Conservation (phyloP, 108 stramenopile genomes). For the Cyclotella atomus region DNA sequence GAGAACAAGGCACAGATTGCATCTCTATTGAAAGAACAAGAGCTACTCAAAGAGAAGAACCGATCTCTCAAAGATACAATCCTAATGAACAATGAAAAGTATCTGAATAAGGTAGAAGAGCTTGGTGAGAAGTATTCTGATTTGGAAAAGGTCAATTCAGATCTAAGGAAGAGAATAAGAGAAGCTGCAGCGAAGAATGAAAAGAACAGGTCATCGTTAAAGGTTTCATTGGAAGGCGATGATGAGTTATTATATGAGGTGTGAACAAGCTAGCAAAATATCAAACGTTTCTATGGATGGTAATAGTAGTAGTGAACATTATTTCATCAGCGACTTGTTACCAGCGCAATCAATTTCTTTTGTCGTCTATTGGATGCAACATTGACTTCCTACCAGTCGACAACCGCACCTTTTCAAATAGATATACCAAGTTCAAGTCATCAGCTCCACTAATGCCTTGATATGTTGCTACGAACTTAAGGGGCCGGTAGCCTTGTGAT, state of each 20-base stretch:
- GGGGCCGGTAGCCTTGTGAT: slow-evolving; percentile 9
- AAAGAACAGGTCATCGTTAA: slow-evolving; percentile 7
- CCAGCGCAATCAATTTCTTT: no score
- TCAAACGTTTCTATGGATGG: neutral
- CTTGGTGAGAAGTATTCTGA: slow-evolving; percentile 40
- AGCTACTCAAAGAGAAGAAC: slow-evolving; percentile 37
- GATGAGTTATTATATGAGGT: slow-evolving; percentile 39
- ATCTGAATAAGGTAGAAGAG: slow-evolving; percentile 44
- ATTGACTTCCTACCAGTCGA: slow-evolving; percentile 12
- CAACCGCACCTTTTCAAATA: slow-evolving; percentile 5
- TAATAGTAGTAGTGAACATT: no score
- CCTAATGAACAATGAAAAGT: slow-evolving; percentile 42
- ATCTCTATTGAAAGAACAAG: slow-evolving; percentile 27
- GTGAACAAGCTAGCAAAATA: neutral
- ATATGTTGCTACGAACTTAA: slow-evolving; percentile 30
- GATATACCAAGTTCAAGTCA: neutral
- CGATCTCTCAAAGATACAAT: slow-evolving; percentile 44
- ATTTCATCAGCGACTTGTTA: no score
- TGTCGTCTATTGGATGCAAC: neutral
- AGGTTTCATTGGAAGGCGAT: slow-evolving; percentile 29
- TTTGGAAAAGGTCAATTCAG: slow-evolving; percentile 36
- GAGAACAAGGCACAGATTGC: slow-evolving; percentile 27
- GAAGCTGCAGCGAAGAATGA: neutral
- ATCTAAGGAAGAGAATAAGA: slow-evolving; percentile 28
- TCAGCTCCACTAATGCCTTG: neutral